Conservation (phyloP, 2,329 filamentous ascomycete species). For the Penicillium brevicompactum region DNA sequence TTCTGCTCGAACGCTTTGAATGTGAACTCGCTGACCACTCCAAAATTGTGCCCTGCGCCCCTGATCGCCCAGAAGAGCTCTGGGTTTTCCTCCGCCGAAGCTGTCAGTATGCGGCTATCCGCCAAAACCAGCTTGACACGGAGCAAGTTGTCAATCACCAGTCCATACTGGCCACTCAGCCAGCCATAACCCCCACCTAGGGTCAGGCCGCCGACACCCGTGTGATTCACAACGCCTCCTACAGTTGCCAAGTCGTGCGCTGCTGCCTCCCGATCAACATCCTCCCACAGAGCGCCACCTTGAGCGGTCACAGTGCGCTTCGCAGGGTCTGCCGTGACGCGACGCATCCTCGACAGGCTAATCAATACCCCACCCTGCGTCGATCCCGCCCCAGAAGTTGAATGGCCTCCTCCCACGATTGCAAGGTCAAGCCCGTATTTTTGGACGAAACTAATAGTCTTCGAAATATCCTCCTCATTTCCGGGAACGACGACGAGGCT, state of each 20-base stretch:
- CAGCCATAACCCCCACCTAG: slow-evolving; percentile 61
- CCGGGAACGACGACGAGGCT: no score
- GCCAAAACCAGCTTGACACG: slow-evolving; percentile 41
- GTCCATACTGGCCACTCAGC: slow-evolving; percentile 55
- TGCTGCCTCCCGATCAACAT: not conserved
- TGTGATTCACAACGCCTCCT: slow-evolving; percentile 56
- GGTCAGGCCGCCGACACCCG: slow-evolving; percentile 61
- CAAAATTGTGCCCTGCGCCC: slow-evolving; percentile 48
- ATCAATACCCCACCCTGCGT: no score
- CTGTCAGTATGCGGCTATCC: slow-evolving; percentile 37
- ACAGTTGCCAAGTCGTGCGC: not conserved
- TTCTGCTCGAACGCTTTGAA: no score
- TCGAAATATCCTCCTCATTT: no score
- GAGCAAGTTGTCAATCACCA: slow-evolving; percentile 54
- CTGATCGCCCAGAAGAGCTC: slow-evolving; percentile 53
- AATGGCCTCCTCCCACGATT: no score
- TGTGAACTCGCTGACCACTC: slow-evolving; percentile 32
- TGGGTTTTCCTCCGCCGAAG: slow-evolving; percentile 45
- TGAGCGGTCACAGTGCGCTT: not conserved
- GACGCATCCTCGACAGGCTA: no score
- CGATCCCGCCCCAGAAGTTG: no score
- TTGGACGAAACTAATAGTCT: no score
- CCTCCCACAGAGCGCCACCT: not conserved
- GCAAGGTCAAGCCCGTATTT: no score
- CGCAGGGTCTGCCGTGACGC: no score